Conservation (phyloP, 345 rosid species). For the Populus pruinosa region DNA sequence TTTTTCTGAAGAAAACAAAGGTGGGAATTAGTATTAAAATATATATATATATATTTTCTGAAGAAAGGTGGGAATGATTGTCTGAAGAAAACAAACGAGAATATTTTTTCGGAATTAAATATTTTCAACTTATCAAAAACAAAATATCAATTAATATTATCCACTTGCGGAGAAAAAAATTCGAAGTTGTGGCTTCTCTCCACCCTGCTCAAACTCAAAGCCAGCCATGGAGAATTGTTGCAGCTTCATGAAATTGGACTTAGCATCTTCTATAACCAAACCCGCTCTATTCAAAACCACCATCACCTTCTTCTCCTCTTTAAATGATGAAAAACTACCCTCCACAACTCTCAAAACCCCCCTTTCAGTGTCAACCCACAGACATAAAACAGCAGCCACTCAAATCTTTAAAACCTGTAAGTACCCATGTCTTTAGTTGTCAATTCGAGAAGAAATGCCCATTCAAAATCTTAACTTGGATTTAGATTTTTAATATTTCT, state of each 20-base stretch:
- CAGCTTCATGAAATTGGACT: slow-evolving; percentile 12
- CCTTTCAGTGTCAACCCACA: slow-evolving; percentile 10
- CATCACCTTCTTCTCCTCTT: slow-evolving; percentile 25
- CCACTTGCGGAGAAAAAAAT: too few species aligned
- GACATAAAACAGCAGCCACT: slow-evolving; percentile 9
- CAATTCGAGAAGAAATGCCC: not conserved
- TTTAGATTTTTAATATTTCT: not conserved
- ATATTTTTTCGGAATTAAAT: too few species aligned
- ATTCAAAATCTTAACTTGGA: not conserved
- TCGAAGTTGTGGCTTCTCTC: not conserved
- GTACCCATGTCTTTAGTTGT: slow-evolving; percentile 2
- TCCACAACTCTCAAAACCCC: slow-evolving; percentile 16
- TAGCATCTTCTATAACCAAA: slow-evolving; percentile 20
- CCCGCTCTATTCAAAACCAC: slow-evolving; percentile 10
- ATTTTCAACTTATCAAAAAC: too few species aligned
- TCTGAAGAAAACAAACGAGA: too few species aligned
- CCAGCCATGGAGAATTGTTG: slow-evolving; percentile 16
- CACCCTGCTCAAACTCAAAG: not conserved
- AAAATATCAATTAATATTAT: too few species aligned
- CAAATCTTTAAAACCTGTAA: slow-evolving; percentile 21
- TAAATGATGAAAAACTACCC: slow-evolving; percentile 20
- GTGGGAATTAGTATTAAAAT: too few species aligned
- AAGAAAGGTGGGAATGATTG: too few species aligned
- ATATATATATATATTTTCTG: too few species aligned
- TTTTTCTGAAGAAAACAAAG: too few species aligned